phyloP scores from a whole-genome alignment of 768 basidiomycete genomes.

The Xerocomus spinulosus region DNA sequence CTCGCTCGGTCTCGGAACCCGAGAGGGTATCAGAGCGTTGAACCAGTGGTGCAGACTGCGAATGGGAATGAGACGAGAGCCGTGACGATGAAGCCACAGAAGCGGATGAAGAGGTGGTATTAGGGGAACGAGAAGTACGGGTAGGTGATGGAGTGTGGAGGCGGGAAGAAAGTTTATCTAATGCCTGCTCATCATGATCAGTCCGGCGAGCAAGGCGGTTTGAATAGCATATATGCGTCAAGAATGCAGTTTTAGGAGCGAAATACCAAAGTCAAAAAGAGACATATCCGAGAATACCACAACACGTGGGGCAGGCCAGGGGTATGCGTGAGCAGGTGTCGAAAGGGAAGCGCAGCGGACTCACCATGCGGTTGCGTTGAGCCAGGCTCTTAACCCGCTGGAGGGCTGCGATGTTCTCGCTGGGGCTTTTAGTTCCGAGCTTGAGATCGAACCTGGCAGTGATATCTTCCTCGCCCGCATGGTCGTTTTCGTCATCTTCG shows the following conservation, averaged over 20 bases:
- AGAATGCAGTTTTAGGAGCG: constrained; percentile 3
- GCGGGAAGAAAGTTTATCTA: constrained; percentile 65
- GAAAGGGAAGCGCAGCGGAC: constrained; percentile 28
- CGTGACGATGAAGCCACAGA: constrained; percentile 35
- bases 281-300: constrained; percentile 16
- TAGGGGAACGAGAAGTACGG: constrained; percentile 37
- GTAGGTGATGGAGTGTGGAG: constrained; percentile 54
- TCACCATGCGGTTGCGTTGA: constrained; percentile 69
- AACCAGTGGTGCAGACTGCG: constrained; percentile 23
- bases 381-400: constrained; percentile 67
- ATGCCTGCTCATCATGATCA: constrained; percentile 39
- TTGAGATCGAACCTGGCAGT: constrained; percentile 50
- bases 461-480: constrained; percentile 57
- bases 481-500: constrained; percentile 46
- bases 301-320: constrained; percentile 30
- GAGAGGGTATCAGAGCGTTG: constrained; percentile 44
- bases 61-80: constrained; percentile 32
- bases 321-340: constrained; percentile 22
- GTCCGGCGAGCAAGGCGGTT: neutral
- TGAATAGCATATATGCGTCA: constrained; percentile 19
- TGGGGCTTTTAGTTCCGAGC: constrained; percentile 36
- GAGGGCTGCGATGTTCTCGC: constrained; percentile 54
- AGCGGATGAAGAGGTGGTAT: constrained; percentile 31
- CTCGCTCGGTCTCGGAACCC: constrained; percentile 81
- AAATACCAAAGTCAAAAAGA: constrained; percentile 4